A percentile compares a stretch with the other conserved stretches of the same genome.
Evolutionary conservation across 2,329 filamentous ascomycete genomes (phyloP).

Genomic region (Cercospora canescens): DNA sequence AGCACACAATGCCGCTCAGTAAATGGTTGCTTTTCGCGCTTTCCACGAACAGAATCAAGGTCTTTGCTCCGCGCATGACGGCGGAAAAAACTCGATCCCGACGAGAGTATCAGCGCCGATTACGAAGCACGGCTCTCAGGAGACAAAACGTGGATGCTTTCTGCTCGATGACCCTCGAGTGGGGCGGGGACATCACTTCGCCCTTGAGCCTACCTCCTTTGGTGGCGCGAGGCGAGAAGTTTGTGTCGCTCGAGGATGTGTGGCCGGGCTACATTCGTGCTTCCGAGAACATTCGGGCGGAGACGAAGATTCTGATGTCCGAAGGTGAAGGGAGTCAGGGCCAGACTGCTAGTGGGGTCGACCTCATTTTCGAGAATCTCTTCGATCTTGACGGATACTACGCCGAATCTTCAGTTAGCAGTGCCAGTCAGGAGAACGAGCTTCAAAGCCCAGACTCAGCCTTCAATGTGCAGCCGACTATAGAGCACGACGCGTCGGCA

Average conservation of each 20-base stretch:
- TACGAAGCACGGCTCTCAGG: neutral
- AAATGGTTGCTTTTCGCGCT: neutral
- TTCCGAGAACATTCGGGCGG: neutral
- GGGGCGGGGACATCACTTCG: slow-evolving; percentile 5
- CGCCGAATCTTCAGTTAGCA: neutral
- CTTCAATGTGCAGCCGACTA: neutral
- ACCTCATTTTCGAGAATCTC: neutral
- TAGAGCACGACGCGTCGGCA: neutral
- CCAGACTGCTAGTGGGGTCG: neutral
- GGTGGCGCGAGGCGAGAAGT: neutral
- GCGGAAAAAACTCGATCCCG: neutral
- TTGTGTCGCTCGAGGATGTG: neutral
- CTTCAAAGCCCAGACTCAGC: neutral
- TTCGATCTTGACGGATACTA: neutral
- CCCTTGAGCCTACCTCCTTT: neutral
- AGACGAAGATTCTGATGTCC: neutral
- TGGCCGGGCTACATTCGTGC: neutral
- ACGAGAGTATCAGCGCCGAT: neutral
- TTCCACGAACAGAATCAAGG: neutral
- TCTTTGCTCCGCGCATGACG: neutral
- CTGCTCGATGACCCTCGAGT: neutral
- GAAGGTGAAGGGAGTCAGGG: neutral
- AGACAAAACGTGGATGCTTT: neutral
- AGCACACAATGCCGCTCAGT: neutral
- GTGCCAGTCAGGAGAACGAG: no score